A percentile compares a stretch with the other conserved stretches of the same genome.
Conservation (phyloP, 305 asterid species). For the Andrographis paniculata region DNA sequence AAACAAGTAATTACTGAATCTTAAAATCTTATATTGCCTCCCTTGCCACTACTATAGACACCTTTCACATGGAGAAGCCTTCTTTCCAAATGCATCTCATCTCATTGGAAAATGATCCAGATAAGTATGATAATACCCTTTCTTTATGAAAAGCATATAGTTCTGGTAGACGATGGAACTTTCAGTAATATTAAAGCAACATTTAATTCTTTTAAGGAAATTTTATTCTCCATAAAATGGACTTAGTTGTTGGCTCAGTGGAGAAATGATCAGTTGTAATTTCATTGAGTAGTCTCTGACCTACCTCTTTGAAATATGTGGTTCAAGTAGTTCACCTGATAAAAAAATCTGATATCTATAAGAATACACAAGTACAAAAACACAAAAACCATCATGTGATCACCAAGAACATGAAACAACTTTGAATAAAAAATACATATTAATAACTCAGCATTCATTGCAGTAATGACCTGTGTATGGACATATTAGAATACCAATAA, state of each 20-base stretch:
- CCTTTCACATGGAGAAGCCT: constrained; percentile 12
- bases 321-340: constrained; percentile 16
- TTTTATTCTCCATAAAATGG: constrained; percentile 4
- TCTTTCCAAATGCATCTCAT: background rate
- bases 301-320: constrained; percentile 14
- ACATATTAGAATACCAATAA: constrained; percentile 24
- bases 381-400: constrained; percentile 17
- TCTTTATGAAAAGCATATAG: constrained; percentile 2
- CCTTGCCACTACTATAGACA: constrained; percentile 13
- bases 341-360: constrained; percentile 12
- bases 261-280: constrained; percentile 2
- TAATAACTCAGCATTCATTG: constrained; percentile 24
- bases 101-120: constrained; percentile 1
- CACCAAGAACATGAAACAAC: constrained; percentile 24
- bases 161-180: constrained; percentile 2
- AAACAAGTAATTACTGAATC: constrained; percentile 11
- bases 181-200: constrained; percentile 12
- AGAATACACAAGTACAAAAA: constrained; percentile 15
- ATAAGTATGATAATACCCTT: background rate
- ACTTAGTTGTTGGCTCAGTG: constrained; percentile 12
- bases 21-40: constrained; percentile 19
- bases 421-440: constrained; percentile 15
- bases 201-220: constrained; percentile 11
- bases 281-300: constrained; percentile 17
- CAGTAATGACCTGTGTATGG: constrained; percentile 17